phyloP scores from a whole-genome alignment of 257 asterid species.

The Rauvolfia tetraphylla region DNA sequence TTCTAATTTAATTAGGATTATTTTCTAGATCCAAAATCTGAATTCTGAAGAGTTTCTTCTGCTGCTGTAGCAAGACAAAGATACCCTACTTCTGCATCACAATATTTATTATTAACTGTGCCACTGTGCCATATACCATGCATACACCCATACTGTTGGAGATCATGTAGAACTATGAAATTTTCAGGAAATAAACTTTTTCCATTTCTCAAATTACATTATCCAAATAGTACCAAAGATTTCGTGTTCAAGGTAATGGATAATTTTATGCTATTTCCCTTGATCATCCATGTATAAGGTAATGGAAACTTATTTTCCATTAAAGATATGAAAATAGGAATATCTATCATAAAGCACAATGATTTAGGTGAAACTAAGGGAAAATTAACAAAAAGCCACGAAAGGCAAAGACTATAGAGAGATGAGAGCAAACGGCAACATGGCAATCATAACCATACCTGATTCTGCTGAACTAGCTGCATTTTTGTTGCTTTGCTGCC shows the following conservation, averaged over 20 bases:
- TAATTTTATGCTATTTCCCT: not conserved
- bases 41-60: no score
- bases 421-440: not conserved
- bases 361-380: not conserved
- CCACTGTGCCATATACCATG: not conserved
- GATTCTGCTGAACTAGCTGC: slow-evolving; percentile 33
- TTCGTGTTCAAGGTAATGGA: not conserved
- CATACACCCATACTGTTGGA: not conserved
- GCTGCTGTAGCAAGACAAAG: no score
- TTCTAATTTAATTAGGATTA: no score
- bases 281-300: not conserved
- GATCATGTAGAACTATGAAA: not conserved
- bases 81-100: no score
- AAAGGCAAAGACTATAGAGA: not conserved
- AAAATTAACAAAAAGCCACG: not conserved
- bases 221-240: not conserved
- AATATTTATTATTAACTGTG: no score
- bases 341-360: not conserved
- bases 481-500: slow-evolving; percentile 15
- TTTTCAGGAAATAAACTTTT: not conserved
- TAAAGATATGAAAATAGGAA: not conserved
- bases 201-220: not conserved
- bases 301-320: not conserved
- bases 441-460: slow-evolving; percentile 30
- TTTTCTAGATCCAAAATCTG: no score